A percentile compares a stretch with the other conserved stretches of the same genome.
Conservation (phyloP, 805 yeast species). For the Komagataella populi region DNA sequence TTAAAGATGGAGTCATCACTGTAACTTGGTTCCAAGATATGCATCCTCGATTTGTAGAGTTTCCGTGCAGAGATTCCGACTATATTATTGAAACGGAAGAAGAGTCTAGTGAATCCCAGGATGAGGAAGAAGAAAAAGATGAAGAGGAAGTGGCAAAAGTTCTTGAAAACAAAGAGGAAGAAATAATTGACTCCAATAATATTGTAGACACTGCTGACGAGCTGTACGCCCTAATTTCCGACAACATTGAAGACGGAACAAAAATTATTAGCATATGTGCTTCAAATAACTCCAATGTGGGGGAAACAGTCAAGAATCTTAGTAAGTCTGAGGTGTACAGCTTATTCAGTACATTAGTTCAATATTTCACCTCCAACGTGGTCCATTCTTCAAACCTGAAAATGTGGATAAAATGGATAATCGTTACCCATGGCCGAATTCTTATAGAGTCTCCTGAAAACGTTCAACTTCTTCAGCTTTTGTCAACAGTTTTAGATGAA, state of each 20-base stretch:
- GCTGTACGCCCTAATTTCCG: conserved; percentile 10
- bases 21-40: conserved; percentile 26
- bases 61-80: conserved; percentile 4
- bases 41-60: conserved; percentile 11
- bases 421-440: conserved; percentile 58
- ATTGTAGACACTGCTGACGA: conserved; percentile 2
- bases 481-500: conserved; percentile 43
- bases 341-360: conserved; percentile 33
- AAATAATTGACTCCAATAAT: not conserved
- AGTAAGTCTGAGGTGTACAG: conserved; percentile 26
- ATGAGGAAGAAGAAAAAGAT: conserved; percentile 5
- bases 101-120: conserved; percentile 6
- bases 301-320: conserved; percentile 40
- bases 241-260: conserved; percentile 12
- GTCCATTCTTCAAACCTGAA: conserved; percentile 34
- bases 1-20: conserved; percentile 12
- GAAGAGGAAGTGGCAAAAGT: conserved; percentile 7
- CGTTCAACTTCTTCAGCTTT: conserved; percentile 36
- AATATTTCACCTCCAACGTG: conserved; percentile 30
- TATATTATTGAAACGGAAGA: conserved; percentile 6
- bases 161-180: conserved; percentile 12
- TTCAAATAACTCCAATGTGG: conserved; percentile 27
- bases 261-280: conserved; percentile 18
- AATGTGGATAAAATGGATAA: conserved; percentile 74
- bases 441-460: conserved; percentile 37